phyloP scores from a whole-genome alignment of 169 alveolate genomes.

The Eimeria necatrix region DNA sequence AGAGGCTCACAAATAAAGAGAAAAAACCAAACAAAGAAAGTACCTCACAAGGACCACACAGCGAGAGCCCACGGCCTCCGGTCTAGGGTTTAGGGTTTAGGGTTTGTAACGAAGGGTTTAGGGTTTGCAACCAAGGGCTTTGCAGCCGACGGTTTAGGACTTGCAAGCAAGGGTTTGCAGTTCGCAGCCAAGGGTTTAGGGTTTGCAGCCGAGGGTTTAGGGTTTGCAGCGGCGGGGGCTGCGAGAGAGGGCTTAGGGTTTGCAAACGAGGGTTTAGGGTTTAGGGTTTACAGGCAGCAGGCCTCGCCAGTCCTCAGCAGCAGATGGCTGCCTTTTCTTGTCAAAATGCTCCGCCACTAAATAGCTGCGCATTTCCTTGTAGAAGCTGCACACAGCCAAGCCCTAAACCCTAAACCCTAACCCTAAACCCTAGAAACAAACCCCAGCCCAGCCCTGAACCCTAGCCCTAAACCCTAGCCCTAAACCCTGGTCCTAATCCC shows the following conservation, averaged over 20 bases:
- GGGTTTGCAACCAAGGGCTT: no score
- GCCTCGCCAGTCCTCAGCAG: slow-evolving; percentile 12
- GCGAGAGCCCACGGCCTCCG: not conserved
- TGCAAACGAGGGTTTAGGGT: no score
- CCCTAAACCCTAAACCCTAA: slow-evolving; percentile 6
- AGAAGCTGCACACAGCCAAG: slow-evolving; percentile 39
- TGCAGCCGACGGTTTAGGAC: no score
- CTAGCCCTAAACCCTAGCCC: no score
- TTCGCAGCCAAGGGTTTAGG: no score
- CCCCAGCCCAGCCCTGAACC: not conserved
- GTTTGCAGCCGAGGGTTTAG: no score
- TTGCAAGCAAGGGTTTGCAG: no score
- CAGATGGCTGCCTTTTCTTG: not conserved
- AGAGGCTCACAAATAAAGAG: not conserved
- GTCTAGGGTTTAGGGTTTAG: not conserved
- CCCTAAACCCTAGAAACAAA: not conserved
- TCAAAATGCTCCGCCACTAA: slow-evolving; percentile 54
- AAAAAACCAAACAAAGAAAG: not conserved
- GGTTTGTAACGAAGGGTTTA: no score
- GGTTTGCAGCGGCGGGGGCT: no score
- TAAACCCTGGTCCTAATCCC: no score
- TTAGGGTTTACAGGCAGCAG: slow-evolving; percentile 34
- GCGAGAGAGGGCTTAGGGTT: no score
- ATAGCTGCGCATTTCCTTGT: not conserved
- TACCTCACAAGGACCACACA: not conserved